Conservation (phyloP, 2,329 filamentous ascomycete species). For the Lasiodiplodia hormozganensis region DNA sequence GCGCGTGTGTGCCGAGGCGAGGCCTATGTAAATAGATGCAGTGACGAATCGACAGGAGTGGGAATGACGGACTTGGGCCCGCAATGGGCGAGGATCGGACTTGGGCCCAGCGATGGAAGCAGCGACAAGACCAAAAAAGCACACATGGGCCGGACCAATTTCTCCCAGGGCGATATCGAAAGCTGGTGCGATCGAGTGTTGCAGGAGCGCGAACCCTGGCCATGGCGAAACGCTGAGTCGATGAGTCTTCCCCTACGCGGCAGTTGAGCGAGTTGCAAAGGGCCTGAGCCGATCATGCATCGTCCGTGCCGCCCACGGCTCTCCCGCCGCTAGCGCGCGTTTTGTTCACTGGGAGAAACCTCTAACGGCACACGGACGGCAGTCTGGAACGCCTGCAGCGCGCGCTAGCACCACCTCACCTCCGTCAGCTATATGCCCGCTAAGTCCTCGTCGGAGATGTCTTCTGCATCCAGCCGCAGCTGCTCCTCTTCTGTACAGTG, state of each 20-base stretch:
- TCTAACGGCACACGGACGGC: background rate
- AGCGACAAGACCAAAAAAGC: background rate
- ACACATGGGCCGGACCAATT: background rate
- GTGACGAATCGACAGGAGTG: conserved; percentile 2
- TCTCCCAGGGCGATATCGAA: background rate
- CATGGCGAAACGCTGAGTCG: conserved; percentile 17
- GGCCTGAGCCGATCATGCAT: background rate
- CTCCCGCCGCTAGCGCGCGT: conserved; percentile 23
- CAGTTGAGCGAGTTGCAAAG: background rate
- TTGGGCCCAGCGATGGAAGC: background rate
- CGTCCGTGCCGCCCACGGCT: conserved; percentile 14
- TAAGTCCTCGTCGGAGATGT: background rate
- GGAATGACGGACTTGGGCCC: background rate
- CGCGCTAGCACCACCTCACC: background rate
- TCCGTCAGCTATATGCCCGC: conserved; percentile 1
- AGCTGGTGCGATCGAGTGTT: background rate
- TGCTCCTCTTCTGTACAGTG: background rate
- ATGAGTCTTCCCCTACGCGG: background rate
- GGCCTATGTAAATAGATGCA: background rate
- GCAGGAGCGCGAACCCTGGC: conserved; percentile 16
- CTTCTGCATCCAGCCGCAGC: background rate
- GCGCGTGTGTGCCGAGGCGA: background rate
- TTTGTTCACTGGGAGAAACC: conserved; percentile 9
- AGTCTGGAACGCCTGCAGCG: background rate
- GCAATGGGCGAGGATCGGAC: background rate